Conservation (phyloP, 768 basidiomycete genomes). For the Agaricus blazei region DNA sequence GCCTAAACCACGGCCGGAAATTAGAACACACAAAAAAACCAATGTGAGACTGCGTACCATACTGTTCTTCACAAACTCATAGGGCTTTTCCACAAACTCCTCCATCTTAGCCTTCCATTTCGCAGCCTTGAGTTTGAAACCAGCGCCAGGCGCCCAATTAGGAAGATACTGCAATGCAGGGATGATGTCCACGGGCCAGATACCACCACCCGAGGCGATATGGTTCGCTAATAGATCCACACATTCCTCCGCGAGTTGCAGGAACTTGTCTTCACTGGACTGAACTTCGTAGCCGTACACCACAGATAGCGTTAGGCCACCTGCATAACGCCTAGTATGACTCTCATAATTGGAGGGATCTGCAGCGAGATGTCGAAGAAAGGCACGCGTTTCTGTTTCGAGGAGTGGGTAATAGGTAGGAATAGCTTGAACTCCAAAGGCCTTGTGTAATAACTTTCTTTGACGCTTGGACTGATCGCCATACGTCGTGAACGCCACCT, state of each 20-base stretch:
- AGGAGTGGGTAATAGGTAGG: slow-evolving; percentile 55
- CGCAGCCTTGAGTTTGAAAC: slow-evolving; percentile 56
- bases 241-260: slow-evolving; percentile 37
- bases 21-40: slow-evolving; percentile 5
- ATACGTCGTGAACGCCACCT: slow-evolving; percentile 66
- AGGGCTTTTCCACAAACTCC: slow-evolving; percentile 61
- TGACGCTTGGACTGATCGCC: slow-evolving; percentile 60
- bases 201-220: slow-evolving; percentile 38
- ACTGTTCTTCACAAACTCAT: slow-evolving; percentile 48
- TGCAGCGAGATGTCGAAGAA: slow-evolving; percentile 51
- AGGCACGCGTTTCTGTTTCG: slow-evolving; percentile 48
- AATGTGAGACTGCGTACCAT: slow-evolving; percentile 37
- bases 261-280: slow-evolving; percentile 32
- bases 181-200: slow-evolving; percentile 46
- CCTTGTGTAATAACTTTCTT: slow-evolving; percentile 61
- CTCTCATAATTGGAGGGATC: slow-evolving; percentile 30
- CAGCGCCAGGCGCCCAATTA: slow-evolving; percentile 60
- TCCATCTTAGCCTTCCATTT: slow-evolving; percentile 61
- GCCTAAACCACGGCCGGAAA: slow-evolving; percentile 24
- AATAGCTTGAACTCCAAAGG: slow-evolving; percentile 49
- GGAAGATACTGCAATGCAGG: slow-evolving; percentile 54
- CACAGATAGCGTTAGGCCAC: slow-evolving; percentile 49
- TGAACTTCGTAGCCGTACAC: slow-evolving; percentile 56
- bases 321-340: slow-evolving; percentile 49
- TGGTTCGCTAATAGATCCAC: slow-evolving; percentile 35